Conservation (phyloP, 371 early-diverging fungal species). For the Thermomucor indicae-seudaticae region DNA sequence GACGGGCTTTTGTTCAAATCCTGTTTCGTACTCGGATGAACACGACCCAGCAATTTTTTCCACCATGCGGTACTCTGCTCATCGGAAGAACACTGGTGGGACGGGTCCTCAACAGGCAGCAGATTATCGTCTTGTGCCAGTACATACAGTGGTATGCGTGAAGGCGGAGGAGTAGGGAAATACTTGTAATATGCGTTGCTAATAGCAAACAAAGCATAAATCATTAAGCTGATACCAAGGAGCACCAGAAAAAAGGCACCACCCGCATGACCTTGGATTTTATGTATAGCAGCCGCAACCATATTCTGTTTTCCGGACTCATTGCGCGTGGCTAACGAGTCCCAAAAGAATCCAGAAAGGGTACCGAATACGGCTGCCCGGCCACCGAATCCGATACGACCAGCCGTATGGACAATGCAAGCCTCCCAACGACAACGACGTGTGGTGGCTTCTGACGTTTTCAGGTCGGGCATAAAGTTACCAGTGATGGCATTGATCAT, state of each 20-base stretch:
- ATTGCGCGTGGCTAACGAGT: slow-evolving; percentile 26
- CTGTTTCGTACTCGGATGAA: too few relatives aligned
- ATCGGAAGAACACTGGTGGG: too few relatives aligned
- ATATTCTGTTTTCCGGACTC: slow-evolving; percentile 33
- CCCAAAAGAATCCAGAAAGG: slow-evolving; percentile 44
- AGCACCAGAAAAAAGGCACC: slow-evolving; percentile 38
- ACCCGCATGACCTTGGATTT: slow-evolving; percentile 24
- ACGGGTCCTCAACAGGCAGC: too few relatives aligned
- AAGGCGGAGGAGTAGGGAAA: slow-evolving; percentile 46
- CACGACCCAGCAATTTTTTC: too few relatives aligned
- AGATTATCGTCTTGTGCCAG: too few relatives aligned
- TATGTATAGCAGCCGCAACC: slow-evolving; percentile 33
- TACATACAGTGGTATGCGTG: slow-evolving; percentile 21
- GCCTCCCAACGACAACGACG: slow-evolving; percentile 28
- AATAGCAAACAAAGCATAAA: slow-evolving; percentile 41
- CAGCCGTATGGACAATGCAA: slow-evolving; percentile 21
- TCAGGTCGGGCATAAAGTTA: slow-evolving; percentile 33
- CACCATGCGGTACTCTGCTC: too few relatives aligned
- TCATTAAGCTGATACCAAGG: slow-evolving; percentile 30
- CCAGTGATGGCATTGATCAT: slow-evolving; percentile 37
- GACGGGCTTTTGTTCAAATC: too few relatives aligned
- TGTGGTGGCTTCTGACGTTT: slow-evolving; percentile 26
- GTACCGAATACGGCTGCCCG: slow-evolving; percentile 40
- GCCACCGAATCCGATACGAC: slow-evolving; percentile 40
- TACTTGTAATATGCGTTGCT: slow-evolving; percentile 40